A percentile compares a stretch with the other conserved stretches of the same genome.
These are phyloP conservation scores for Zoysia pacifica DNA, from an alignment of 176 grass and related monocot genomes.

Conservation along the genomic window DNA sequence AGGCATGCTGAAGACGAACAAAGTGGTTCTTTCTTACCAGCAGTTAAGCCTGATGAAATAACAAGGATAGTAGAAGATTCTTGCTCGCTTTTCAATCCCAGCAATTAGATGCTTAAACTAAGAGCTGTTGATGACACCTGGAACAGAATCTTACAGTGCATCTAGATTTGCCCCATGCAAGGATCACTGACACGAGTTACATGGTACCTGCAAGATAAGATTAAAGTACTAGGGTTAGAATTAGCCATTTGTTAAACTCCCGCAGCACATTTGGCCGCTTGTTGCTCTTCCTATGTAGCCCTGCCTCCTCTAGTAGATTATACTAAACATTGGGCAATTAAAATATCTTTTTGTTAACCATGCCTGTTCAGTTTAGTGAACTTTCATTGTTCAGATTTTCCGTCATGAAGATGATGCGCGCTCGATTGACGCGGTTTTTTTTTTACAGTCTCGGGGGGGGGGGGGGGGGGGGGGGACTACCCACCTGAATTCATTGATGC, in stretches of 20 bases:
- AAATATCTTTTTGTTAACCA: slow-evolving; percentile 40
- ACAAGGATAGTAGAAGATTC: slow-evolving; percentile 27
- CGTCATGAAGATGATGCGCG: neutral
- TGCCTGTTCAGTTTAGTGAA: slow-evolving; percentile 26
- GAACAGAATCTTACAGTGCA: slow-evolving; percentile 50
- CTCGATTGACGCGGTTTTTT: neutral
- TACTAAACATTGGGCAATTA: slow-evolving; percentile 17
- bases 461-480: too few relatives aligned
- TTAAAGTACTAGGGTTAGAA: slow-evolving; percentile 26
- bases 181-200: slow-evolving; percentile 48
- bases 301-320: slow-evolving; percentile 15
- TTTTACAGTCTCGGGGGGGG: too few relatives aligned
- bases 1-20: neutral
- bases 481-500: too few relatives aligned
- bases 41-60: slow-evolving; percentile 1
- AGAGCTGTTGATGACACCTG: slow-evolving; percentile 24
- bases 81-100: slow-evolving; percentile 36
- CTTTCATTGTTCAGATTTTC: slow-evolving; percentile 26
- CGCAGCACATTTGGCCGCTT: slow-evolving; percentile 34
- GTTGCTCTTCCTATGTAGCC: slow-evolving; percentile 19
- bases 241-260: slow-evolving; percentile 50
- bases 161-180: slow-evolving; percentile 38
- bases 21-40: neutral
- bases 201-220: slow-evolving; percentile 29
- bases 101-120: slow-evolving; percentile 17